phyloP scores from a whole-genome alignment of 805 yeast genomes.

The Schwanniomyces polymorphus region DNA sequence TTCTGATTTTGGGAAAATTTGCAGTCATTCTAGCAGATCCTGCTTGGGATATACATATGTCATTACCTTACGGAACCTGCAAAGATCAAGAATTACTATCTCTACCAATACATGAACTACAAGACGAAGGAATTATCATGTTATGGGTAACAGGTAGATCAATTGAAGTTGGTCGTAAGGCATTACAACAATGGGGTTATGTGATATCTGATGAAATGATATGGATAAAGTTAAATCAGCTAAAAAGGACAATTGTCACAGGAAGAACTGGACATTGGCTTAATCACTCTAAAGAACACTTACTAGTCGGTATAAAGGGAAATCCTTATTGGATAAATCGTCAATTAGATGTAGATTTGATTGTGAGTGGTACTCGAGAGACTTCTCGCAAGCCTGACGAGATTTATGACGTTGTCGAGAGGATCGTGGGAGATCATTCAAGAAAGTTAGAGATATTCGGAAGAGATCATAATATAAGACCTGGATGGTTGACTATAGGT shows the following conservation, averaged over 20 bases:
- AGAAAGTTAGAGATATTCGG: conserved; percentile 90
- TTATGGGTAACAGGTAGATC: conserved; percentile 97
- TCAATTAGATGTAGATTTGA: conserved; percentile 68
- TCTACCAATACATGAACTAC: conserved; percentile 66
- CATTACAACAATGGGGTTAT: conserved; percentile 83
- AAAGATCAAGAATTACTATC: conserved; percentile 72
- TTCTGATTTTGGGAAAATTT: conserved; percentile 71
- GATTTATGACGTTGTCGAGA: conserved; percentile 77
- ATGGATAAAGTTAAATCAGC: conserved; percentile 90
- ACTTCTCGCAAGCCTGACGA: conserved; percentile 93
- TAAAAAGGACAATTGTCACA: conserved; percentile 85
- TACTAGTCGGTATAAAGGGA: conserved; percentile 84
- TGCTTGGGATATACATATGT: conserved; percentile 96
- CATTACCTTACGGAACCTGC: conserved; percentile 72
- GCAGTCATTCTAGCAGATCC: conserved; percentile 89
- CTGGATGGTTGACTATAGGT: conserved; percentile 91
- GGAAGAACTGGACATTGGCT: conserved; percentile 98
- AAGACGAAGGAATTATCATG: conserved; percentile 79
- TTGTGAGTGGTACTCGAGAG: conserved; percentile 84
- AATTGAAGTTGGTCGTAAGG: conserved; percentile 80
- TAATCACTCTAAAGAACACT: conserved; percentile 91
- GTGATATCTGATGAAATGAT: conserved; percentile 72
- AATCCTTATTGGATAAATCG: conserved; percentile 68
- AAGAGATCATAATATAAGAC: conserved; percentile 77
- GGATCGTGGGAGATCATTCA: conserved; percentile 75